Percentiles rank a stretch among this genome's conserved stretches.
These are phyloP conservation scores for Vaccinium myrtillus DNA, from an alignment of 148 eudicot genomes.

Conservation along the genomic window DNA sequence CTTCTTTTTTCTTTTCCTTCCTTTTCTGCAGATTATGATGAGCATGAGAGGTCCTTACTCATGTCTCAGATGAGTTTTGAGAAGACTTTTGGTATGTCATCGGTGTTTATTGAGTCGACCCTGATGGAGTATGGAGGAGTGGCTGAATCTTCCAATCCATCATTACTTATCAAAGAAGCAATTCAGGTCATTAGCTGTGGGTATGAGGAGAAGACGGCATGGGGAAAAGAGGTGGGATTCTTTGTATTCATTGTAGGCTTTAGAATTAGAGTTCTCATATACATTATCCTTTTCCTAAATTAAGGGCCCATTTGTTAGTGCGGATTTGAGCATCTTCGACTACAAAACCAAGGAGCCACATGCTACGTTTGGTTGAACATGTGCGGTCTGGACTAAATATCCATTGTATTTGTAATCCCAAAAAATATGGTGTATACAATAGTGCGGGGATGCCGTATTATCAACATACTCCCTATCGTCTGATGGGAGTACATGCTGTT, in stretches of 20 bases:
- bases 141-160: conserved; percentile 78
- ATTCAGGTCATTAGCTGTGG: conserved; percentile 97
- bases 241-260: neutral
- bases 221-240: conserved; percentile 88
- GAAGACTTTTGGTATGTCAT: conserved; percentile 92
- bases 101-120: conserved; percentile 94
- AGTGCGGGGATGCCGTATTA: neutral
- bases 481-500: neutral
- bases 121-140: conserved; percentile 94
- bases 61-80: conserved; percentile 97
- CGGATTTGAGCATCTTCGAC: neutral
- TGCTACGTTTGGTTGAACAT: neutral
- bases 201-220: conserved; percentile 97
- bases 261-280: neutral
- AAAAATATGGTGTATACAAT: neutral
- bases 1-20: neutral
- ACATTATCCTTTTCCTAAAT: neutral
- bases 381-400: neutral
- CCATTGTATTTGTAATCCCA: neutral
- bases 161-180: conserved; percentile 86
- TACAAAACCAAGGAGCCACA: neutral
- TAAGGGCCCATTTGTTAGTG: neutral
- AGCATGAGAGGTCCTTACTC: conserved; percentile 84
- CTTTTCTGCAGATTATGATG: conserved; percentile 72
- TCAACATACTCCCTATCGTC: neutral